A percentile compares a stretch with the other conserved stretches of the same genome.
These are phyloP conservation scores for Dendrostoma leiphaemia DNA, from an alignment of 2,329 filamentous ascomycete genomes.

Conservation along the genomic window DNA sequence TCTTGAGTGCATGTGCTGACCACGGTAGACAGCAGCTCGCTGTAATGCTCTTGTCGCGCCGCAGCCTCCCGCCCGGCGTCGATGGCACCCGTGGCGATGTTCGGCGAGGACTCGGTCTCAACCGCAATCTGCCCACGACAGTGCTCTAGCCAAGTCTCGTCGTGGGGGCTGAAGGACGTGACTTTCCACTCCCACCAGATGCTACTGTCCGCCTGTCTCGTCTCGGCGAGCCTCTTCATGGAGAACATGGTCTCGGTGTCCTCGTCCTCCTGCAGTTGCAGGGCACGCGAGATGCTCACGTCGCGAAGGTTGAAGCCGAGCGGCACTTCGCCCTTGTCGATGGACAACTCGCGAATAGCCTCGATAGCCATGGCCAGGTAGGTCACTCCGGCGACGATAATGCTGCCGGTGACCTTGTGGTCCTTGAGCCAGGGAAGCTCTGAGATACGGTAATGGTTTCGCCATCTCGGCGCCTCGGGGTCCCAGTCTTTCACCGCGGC, in stretches of 20 bases:
- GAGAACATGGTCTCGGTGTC: slow-evolving; percentile 12
- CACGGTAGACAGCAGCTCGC: slow-evolving; percentile 7
- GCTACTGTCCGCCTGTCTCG: slow-evolving; percentile 11
- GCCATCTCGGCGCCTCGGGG: slow-evolving; percentile 32
- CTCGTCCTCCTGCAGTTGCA: slow-evolving; percentile 18
- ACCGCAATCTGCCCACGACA: slow-evolving; percentile 9
- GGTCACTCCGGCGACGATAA: slow-evolving; percentile 22
- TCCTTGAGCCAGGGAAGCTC: slow-evolving; percentile 35
- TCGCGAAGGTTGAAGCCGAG: slow-evolving; percentile 15
- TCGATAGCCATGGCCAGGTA: slow-evolving; percentile 21
- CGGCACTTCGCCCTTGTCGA: neutral
- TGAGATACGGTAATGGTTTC: slow-evolving; percentile 26
- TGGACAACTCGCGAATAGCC: slow-evolving; percentile 19
- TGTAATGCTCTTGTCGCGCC: neutral
- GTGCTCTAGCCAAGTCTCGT: slow-evolving; percentile 13
- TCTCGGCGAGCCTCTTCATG: slow-evolving; percentile 10
- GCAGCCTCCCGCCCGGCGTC: slow-evolving; percentile 7
- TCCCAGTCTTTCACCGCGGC: slow-evolving; percentile 30
- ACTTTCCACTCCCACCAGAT: slow-evolving; percentile 17
- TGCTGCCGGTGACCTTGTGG: slow-evolving; percentile 25
- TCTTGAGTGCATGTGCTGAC: slow-evolving; percentile 4
- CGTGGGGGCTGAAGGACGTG: slow-evolving; percentile 10
- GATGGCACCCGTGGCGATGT: slow-evolving; percentile 5
- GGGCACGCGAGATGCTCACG: slow-evolving; percentile 11
- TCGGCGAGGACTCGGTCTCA: slow-evolving; percentile 5